Evolutionary conservation across 805 yeast species (phyloP), one percentile per base, ranked within the genome.

Genomic region (Schwanniomyces occidentalis): DNA sequence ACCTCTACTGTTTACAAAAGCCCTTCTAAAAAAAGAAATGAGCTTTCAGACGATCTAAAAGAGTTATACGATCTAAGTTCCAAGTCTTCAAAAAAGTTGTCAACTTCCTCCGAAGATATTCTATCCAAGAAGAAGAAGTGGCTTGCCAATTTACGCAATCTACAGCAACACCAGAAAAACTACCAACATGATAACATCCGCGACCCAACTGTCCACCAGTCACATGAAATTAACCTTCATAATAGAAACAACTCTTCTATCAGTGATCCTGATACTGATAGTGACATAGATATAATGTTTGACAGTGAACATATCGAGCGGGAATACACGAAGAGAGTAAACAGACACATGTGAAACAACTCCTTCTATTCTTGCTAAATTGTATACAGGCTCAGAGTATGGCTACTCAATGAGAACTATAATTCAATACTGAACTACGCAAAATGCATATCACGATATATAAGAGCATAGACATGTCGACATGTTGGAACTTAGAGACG

Each of bases 241-340:
- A 30, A 24, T 28, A 35, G 28, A 27, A 34, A 15, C 26, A 24
- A 32, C n/a, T n/a, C n/a, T n/a, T n/a, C n/a, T n/a, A n/a, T n/a
- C n/a, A n/a, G n/a, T n/a, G n/a, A n/a, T n/a, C 18, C 15, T 21
- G 25, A 33, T 20, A 21, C 30, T 6, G 63, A 49, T 19, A 49
- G 55, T 32, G 68, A 61, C 23, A 35, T 62, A 6, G 65, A 57
- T 24, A 62, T 62, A 18, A 49, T 56, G n/a, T 62, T 61, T 32
- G 51, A 48, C 24, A 45, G 46, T 29, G 58, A 51, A 12, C 47
- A 44, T 16, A 52, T 48, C 35, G 43, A 46, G 31, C 20, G 24
- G 28, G 43, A 45, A 12, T 56, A 55, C 37, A 26, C 37, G 7
- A 35, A 18, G 23, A 30, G 19, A 22, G 8, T 30, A 5, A 21